Conservation (phyloP, 2,329 filamentous ascomycete species). For the Apiospora marii region DNA sequence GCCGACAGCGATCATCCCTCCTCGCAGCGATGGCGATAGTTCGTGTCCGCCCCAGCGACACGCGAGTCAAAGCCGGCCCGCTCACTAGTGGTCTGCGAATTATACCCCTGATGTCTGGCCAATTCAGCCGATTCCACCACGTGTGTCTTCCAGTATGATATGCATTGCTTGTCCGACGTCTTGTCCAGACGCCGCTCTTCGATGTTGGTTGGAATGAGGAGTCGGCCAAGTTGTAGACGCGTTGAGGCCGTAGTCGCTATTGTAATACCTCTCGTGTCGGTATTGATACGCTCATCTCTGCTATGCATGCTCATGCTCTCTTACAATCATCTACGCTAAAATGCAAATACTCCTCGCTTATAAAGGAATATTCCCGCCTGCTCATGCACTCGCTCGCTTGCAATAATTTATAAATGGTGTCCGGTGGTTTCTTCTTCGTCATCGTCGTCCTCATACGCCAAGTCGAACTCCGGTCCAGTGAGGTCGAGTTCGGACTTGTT, state of each 20-base stretch:
- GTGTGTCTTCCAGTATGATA: not conserved
- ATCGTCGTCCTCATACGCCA: not conserved
- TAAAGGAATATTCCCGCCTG: not conserved
- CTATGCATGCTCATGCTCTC: not conserved
- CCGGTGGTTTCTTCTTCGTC: not conserved
- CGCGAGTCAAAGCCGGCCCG: not conserved
- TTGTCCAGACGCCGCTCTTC: not conserved
- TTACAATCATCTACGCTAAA: not conserved
- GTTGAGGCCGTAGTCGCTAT: not conserved
- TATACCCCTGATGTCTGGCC: not conserved
- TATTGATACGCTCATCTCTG: not conserved
- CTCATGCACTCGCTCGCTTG: not conserved
- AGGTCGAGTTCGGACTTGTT: constrained; percentile 7
- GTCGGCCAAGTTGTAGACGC: not conserved
- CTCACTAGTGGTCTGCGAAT: not conserved
- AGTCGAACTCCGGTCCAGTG: not conserved
- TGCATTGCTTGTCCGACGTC: not conserved
- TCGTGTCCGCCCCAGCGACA: not conserved
- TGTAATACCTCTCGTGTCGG: not conserved
- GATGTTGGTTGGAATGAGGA: no score
- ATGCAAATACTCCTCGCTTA: not conserved
- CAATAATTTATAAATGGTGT: not conserved
- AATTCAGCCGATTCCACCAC: not conserved
- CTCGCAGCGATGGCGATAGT: not conserved
- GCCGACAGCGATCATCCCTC: not conserved